phyloP scores from a whole-genome alignment of 2,329 filamentous ascomycete genomes.

The Metarhizium anisopliae region DNA sequence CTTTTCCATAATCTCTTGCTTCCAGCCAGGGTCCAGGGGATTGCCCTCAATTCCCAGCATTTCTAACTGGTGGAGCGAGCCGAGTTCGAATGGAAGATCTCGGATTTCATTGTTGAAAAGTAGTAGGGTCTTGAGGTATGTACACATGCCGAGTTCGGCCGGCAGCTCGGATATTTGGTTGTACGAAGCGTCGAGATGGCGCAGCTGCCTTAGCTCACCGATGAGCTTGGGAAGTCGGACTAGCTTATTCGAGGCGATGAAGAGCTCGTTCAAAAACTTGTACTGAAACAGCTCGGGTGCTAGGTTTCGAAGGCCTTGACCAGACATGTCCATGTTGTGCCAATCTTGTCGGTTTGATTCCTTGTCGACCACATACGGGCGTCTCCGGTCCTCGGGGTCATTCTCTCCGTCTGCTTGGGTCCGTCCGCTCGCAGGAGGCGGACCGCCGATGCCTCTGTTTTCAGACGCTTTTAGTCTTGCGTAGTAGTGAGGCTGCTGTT shows the following conservation, averaged over 20 bases:
- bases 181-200: slow-evolving; percentile 77
- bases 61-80: slow-evolving; percentile 80
- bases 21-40: slow-evolving; percentile 66
- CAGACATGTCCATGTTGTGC: slow-evolving; percentile 89
- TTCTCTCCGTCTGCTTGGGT: slow-evolving; percentile 41
- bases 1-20: slow-evolving; percentile 75
- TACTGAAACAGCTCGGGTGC: slow-evolving; percentile 77
- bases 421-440: slow-evolving; percentile 40
- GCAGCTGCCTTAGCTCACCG: slow-evolving; percentile 72
- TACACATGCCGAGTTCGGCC: slow-evolving; percentile 92
- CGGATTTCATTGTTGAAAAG: slow-evolving; percentile 87
- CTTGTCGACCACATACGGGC: slow-evolving; percentile 58
- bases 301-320: slow-evolving; percentile 84
- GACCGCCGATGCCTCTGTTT: slow-evolving; percentile 56
- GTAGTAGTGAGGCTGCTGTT: slow-evolving; percentile 60
- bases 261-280: slow-evolving; percentile 81
- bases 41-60: slow-evolving; percentile 90
- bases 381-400: slow-evolving; percentile 46
- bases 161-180: slow-evolving; percentile 79
- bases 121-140: slow-evolving; percentile 75
- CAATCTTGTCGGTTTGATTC: slow-evolving; percentile 69
- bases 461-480: slow-evolving; percentile 61
- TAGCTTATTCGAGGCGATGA: slow-evolving; percentile 89
- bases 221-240: slow-evolving; percentile 70
- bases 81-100: slow-evolving; percentile 75